Base-by-base conservation (phyloP, 805 yeast genomes). In the Wickerhamiella allomyrinae region DNA sequence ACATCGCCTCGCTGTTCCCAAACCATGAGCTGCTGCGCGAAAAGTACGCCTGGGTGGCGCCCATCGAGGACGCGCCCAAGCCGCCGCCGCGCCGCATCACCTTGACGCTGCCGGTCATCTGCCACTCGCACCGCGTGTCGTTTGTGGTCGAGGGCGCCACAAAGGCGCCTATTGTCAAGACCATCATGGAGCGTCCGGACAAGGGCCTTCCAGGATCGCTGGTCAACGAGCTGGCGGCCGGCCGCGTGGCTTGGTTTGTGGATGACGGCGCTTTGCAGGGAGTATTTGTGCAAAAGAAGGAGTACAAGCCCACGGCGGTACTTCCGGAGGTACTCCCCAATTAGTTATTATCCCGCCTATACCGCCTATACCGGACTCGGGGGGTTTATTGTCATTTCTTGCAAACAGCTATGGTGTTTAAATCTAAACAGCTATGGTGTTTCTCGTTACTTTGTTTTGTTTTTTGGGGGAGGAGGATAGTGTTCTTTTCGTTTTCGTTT, bases 121-220 rank as follows among this genome's bases (percentile, higher is more conserved):
- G 94, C 57, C 96, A 89, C 61, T 79, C 96, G 1, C 87, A 79
- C 55, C 69, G 94, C 54, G 93, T 89, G 19, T 79, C 95, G 0
- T 89, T 89, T 59, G 96, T 89, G 31, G 96, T 91, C 5, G 95
- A 89, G 65, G 98, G 98, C 51, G 76, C 87, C 36, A 84, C 94
- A 20, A 89, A 89, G 63, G 95, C 95, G 2, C 94, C 94, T 3
- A 78, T 89, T 41, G 73, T 89, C 57, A 78, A 84, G 57, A 82
- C 79, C 10, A 87, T 89, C 44, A 81, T 89, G 85, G 97, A 89
- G 65, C 74, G 95, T 57, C 96, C 96, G 2, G 97, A 91, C 58
- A 86, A 86, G 66, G 95, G 95, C 1, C 70, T 89, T 46, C 98
- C 98, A 29, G 81, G 91, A 47, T 77, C 91, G 46, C 79, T 89